phyloP scores from a whole-genome alignment of 352 stramenopile genomes.

The Pythium brassicae region DNA sequence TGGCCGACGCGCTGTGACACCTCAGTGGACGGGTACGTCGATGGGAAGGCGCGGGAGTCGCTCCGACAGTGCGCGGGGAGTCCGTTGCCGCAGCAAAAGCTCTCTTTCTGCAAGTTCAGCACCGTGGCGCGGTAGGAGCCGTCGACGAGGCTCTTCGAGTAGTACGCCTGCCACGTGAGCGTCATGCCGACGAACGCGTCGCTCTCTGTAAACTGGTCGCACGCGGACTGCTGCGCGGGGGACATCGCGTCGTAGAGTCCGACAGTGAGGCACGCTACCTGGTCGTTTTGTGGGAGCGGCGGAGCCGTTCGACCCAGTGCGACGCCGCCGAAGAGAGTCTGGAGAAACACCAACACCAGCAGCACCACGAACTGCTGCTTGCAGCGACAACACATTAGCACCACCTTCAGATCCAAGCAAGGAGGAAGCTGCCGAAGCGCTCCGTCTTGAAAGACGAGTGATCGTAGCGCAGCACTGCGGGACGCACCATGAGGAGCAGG shows the following conservation, averaged over 20 bases:
- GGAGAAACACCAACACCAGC: constrained; percentile 44
- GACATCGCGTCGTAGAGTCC: constrained; percentile 42
- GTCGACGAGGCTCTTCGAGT: constrained; percentile 36
- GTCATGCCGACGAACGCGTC: constrained; percentile 56
- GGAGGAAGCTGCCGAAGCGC: not conserved
- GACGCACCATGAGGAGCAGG: constrained; percentile 47
- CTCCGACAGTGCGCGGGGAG: constrained; percentile 41
- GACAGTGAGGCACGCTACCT: constrained; percentile 58
- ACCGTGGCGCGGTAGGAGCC: constrained; percentile 49
- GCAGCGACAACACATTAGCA: not conserved
- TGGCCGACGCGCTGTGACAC: constrained; percentile 19
- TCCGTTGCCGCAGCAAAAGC: constrained; percentile 70
- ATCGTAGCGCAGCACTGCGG: not conserved
- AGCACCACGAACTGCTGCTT: constrained; percentile 45
- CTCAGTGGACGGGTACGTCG: constrained; percentile 29
- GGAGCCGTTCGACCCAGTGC: constrained; percentile 31
- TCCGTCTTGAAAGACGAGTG: not conserved
- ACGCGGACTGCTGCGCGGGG: constrained; percentile 25
- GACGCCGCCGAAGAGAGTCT: constrained; percentile 59
- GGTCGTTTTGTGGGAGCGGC: constrained; percentile 26
- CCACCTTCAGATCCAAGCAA: no score
- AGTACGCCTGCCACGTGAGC: constrained; percentile 77
- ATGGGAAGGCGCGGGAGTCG: constrained; percentile 46
- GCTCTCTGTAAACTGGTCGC: constrained; percentile 48
- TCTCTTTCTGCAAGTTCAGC: constrained; percentile 51